Evolutionary conservation across 163 green algal genomes (phyloP).

Genomic region (Chlamydomonas reinhardtii): DNA sequence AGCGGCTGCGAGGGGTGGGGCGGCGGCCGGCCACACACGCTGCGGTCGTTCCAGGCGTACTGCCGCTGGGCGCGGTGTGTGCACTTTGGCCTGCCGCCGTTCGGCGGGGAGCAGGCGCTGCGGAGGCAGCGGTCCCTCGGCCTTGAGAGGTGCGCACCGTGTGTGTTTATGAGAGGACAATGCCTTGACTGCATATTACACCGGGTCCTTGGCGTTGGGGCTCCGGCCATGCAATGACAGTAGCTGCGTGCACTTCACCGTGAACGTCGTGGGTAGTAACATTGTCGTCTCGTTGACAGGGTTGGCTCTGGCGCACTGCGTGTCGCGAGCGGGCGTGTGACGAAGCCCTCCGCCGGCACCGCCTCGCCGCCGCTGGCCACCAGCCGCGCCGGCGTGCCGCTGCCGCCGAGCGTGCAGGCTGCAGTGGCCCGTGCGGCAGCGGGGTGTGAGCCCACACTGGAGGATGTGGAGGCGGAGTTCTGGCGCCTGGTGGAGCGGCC

Average conservation of each 20-base stretch:
- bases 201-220: no score
- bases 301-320: not conserved
- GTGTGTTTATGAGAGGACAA: not conserved
- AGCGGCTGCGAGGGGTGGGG: no score
- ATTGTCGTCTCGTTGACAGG: not conserved
- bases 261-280: no score
- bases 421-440: not conserved
- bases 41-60: slow-evolving; percentile 81
- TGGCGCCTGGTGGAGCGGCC: slow-evolving; percentile 90
- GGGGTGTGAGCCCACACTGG: slow-evolving; percentile 67
- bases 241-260: no score
- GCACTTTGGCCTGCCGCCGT: slow-evolving; percentile 71
- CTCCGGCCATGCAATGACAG: no score
- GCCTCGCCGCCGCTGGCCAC: no score
- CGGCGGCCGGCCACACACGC: slow-evolving; percentile 63
- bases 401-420: no score
- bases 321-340: not conserved
- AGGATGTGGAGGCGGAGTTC: slow-evolving; percentile 92
- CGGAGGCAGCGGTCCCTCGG: no score
- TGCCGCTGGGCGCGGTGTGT: slow-evolving; percentile 76
- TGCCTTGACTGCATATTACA: no score
- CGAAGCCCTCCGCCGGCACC: not conserved
- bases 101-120: not conserved
- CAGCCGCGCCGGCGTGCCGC: no score
- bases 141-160: no score